Conservation (phyloP, 2,329 filamentous ascomycete genomes). For the Trichoderma polysporum region DNA sequence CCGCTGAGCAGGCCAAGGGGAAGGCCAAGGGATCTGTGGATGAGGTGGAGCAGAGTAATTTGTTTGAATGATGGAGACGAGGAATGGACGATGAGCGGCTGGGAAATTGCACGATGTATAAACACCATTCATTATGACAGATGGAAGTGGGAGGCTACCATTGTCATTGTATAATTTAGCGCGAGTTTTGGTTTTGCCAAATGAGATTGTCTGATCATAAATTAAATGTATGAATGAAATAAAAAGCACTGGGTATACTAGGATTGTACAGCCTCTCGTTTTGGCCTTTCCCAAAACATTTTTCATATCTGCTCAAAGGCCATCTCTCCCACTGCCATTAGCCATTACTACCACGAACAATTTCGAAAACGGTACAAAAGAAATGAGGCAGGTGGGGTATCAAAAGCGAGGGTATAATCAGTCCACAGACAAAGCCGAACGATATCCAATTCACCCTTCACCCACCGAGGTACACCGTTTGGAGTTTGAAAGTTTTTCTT, state of each 20-base stretch:
- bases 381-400: background rate
- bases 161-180: background rate
- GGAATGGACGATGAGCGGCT: background rate
- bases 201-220: background rate
- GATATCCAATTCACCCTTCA: background rate
- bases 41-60: constrained; percentile 40
- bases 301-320: background rate
- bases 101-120: background rate
- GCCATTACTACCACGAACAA: background rate
- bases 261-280: background rate
- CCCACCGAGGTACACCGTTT: background rate
- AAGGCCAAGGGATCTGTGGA: constrained; percentile 47
- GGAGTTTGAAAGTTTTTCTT: too few species aligned
- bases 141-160: background rate
- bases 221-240: background rate
- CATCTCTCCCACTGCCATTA: constrained; percentile 1
- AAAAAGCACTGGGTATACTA: background rate
- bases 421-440: background rate
- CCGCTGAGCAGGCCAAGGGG: constrained; percentile 41
- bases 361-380: background rate
- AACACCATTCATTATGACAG: background rate
- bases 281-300: background rate
- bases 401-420: constrained; percentile 12
- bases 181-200: background rate
- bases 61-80: constrained; percentile 24